Evolutionary conservation across 2,329 filamentous ascomycete genomes (phyloP).

Genomic region (Pseudogymnoascus sp.): DNA sequence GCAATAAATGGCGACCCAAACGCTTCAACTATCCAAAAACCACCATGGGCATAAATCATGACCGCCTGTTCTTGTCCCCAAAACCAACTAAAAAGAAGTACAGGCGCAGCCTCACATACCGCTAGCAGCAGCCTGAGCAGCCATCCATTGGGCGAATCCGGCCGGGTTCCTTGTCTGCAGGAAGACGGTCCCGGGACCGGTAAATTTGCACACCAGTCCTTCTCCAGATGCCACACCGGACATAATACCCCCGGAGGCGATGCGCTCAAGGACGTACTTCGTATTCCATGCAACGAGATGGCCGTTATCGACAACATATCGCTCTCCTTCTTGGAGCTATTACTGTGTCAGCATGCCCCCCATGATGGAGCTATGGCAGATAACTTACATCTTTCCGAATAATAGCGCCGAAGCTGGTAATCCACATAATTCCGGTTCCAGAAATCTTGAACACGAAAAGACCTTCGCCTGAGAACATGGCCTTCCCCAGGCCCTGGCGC

Average conservation of each 20-base stretch:
- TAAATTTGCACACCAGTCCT: slow-evolving; percentile 90
- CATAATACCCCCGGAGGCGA: slow-evolving; percentile 86
- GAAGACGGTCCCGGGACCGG: slow-evolving; percentile 81
- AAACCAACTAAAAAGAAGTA: neutral
- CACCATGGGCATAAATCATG: neutral
- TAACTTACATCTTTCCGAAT: slow-evolving; percentile 79
- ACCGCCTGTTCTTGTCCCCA: neutral
- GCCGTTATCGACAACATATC: slow-evolving; percentile 87
- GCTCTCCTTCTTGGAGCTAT: slow-evolving; percentile 57
- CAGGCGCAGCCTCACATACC: neutral
- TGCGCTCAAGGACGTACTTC: slow-evolving; percentile 83
- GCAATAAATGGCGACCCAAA: neutral
- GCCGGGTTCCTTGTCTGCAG: slow-evolving; percentile 84
- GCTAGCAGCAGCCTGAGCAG: slow-evolving; percentile 18
- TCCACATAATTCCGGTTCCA: slow-evolving; percentile 75
- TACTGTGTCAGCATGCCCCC: slow-evolving; percentile 13
- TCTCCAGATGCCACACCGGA: slow-evolving; percentile 75
- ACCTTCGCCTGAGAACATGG: slow-evolving; percentile 89
- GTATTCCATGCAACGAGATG: slow-evolving; percentile 96
- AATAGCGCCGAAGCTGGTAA: slow-evolving; percentile 90
- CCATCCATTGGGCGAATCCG: slow-evolving; percentile 31
- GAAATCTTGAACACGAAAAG: slow-evolving; percentile 82
- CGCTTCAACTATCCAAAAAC: neutral
- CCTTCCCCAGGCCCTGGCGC: slow-evolving; percentile 76
- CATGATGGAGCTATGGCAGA: neutral